These are phyloP conservation scores for Pinus albicaulis DNA, from an alignment of 75 land plant genomes.

Conservation along the genomic window DNA sequence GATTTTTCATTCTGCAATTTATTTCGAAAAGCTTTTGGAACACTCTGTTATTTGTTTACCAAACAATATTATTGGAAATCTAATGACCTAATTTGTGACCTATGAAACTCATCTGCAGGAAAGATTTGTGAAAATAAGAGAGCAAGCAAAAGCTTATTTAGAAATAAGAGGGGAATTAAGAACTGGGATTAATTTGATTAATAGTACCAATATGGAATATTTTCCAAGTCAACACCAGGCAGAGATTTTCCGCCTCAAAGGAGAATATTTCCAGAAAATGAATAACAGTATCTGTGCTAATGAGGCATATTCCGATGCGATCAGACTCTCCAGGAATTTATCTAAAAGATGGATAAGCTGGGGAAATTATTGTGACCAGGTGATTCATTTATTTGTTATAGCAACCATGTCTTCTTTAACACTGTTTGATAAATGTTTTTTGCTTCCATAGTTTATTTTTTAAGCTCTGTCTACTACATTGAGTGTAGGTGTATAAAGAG, in stretches of 20 bases:
- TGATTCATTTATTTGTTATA: slow-evolving; percentile 10
- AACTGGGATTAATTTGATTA: slow-evolving; percentile 84
- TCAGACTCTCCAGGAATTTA: slow-evolving; percentile 71
- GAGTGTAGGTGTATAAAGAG: slow-evolving; percentile 80
- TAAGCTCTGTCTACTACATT: not conserved
- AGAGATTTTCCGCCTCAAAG: slow-evolving; percentile 90
- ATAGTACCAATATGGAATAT: slow-evolving; percentile 90
- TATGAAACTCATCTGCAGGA: slow-evolving; percentile 57
- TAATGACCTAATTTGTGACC: not conserved
- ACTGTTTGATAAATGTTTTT: not conserved
- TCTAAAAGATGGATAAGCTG: slow-evolving; percentile 99
- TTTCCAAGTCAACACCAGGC: slow-evolving; percentile 87
- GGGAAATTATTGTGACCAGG: slow-evolving; percentile 99
- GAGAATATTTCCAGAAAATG: slow-evolving; percentile 86
- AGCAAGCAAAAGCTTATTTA: slow-evolving; percentile 94
- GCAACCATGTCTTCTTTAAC: not conserved
- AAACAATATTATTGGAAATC: no score
- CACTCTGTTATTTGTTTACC: no score
- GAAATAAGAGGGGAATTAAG: slow-evolving; percentile 93
- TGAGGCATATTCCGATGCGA: slow-evolving; percentile 77
- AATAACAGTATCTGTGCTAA: slow-evolving; percentile 81
- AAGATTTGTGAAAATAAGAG: slow-evolving; percentile 98
- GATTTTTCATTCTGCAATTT: no score
- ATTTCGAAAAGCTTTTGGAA: not conserved
- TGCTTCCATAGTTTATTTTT: not conserved